phyloP scores from a whole-genome alignment of 805 yeast species.

The Kluyveromyces aestuarii region DNA sequence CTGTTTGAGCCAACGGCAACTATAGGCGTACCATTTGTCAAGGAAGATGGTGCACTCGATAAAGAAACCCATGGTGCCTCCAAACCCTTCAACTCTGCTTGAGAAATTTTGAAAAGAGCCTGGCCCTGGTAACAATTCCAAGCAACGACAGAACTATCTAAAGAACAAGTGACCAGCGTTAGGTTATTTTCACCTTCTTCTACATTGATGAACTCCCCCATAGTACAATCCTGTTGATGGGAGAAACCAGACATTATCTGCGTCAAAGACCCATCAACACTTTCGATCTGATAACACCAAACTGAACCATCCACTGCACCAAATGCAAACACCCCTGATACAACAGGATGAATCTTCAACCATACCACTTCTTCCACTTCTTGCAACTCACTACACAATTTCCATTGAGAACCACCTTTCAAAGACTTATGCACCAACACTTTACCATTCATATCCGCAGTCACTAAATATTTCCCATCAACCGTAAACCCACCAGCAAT shows the following conservation, averaged over 20 bases:
- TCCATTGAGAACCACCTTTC: constrained; percentile 82
- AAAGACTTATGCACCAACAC: constrained; percentile 61
- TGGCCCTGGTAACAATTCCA: constrained; percentile 85
- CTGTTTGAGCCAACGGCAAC: constrained; percentile 82
- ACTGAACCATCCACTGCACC: constrained; percentile 91
- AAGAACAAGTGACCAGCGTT: constrained; percentile 64
- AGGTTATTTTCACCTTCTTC: constrained; percentile 48
- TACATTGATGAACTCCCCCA: constrained; percentile 62
- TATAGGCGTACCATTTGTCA: constrained; percentile 40
- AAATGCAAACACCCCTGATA: constrained; percentile 69
- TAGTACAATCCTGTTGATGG: constrained; percentile 74
- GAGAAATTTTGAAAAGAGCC: constrained; percentile 56
- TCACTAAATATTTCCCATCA: constrained; percentile 72
- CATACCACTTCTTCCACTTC: constrained; percentile 89
- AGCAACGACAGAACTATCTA: constrained; percentile 76
- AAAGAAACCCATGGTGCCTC: constrained; percentile 86
- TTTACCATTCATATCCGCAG: constrained; percentile 94
- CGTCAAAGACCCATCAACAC: constrained; percentile 41
- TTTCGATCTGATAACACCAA: constrained; percentile 78
- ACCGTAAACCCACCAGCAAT: constrained; percentile 73
- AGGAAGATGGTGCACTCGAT: constrained; percentile 27
- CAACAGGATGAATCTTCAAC: constrained; percentile 71
- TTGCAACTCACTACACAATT: constrained; percentile 54
- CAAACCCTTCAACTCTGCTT: constrained; percentile 60
- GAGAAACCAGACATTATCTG: constrained; percentile 72